Percentiles rank a stretch among this genome's conserved stretches.
Evolutionary conservation across 805 yeast species (phyloP).

Genomic region (Wickerhamiella azyma): DNA sequence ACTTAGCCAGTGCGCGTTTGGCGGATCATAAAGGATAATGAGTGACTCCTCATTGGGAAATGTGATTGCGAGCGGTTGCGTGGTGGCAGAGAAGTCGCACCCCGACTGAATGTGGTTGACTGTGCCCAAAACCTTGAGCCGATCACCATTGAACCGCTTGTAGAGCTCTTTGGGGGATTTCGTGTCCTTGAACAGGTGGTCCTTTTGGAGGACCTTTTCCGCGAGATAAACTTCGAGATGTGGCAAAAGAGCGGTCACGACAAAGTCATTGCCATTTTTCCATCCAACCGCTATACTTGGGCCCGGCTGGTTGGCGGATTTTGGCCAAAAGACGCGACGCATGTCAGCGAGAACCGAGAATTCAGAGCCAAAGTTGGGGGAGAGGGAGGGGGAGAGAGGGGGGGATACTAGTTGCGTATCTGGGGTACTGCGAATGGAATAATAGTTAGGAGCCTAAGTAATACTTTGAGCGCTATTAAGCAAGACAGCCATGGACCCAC

Average conservation of each 20-base stretch:
- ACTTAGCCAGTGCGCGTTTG: constrained; percentile 56
- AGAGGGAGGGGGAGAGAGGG: not conserved
- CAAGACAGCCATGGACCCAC: too few relatives aligned
- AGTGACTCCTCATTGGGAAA: constrained; percentile 6
- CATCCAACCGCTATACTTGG: constrained; percentile 16
- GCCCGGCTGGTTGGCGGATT: not conserved
- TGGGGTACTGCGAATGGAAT: too few relatives aligned
- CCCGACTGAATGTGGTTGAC: constrained; percentile 7
- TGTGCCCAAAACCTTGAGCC: constrained; percentile 14
- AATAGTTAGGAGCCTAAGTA: too few relatives aligned
- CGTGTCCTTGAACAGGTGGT: constrained; percentile 10
- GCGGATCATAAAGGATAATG: constrained; percentile 48
- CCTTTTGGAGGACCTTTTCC: constrained; percentile 13
- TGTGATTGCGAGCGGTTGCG: not conserved
- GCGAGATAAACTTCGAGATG: constrained; percentile 11
- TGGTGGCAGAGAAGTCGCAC: not conserved
- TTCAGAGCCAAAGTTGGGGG: not conserved
- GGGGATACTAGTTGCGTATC: too few relatives aligned
- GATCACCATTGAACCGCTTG: constrained; percentile 11
- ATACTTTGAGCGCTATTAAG: too few relatives aligned
- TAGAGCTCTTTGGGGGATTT: constrained; percentile 14
- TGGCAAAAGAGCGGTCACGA: constrained; percentile 16
- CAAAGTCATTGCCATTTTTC: constrained; percentile 14
- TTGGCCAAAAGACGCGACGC: constrained; percentile 12
- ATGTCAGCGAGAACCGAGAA: not conserved